Base-by-base conservation (phyloP, 345 rosid species). In the Ricinus communis region DNA sequence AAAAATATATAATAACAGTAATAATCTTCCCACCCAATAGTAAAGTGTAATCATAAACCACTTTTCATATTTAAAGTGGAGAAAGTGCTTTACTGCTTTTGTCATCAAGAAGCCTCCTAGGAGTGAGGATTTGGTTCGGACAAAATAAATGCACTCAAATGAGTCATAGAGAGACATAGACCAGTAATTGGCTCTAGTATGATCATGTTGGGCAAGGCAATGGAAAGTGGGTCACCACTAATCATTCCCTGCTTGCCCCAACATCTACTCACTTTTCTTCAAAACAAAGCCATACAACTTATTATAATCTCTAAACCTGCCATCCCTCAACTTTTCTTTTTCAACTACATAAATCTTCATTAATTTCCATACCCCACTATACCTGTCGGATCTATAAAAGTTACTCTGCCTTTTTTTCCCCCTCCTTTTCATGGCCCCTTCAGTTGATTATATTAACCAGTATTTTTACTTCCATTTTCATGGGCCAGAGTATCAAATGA, bases 81-180 rank as follows among this genome's bases (percentile, higher is more conserved):
- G 67, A 63, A 62, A 73, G 73, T 61, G 70, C 64, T 43, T 22
- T 70, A 55, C 49, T 65, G 62, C 81, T 81, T 78, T 82, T 78
- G 85, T 78, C 28, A 70, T 56, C 40, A 52, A 70, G 69, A 73
- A 82, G 85, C 65, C 74, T 66, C 78, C 76, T 45, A n/a, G 50
- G 72, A 74, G 25, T 70, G 55, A 65, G 66, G 85, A 50, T 66
- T 53, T 66, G 61, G 51, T 68, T 66, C 52, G 58, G 65, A 71
- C 65, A 66, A n/a, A n/a, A n/a, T n/a, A n/a, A n/a, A n/a, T n/a
- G n/a, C n/a, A 33, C 54, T 68, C 53, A 51, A 43, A 8, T 36
- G 71, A 62, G 51, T 43, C 69, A 65, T 25, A 13, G 47, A 14
- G 15, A 61, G 15, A 24, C 66, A 62, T 40, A 61, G 28, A 52